phyloP scores from a whole-genome alignment of 768 basidiomycete genomes.

The Mycena crocata region DNA sequence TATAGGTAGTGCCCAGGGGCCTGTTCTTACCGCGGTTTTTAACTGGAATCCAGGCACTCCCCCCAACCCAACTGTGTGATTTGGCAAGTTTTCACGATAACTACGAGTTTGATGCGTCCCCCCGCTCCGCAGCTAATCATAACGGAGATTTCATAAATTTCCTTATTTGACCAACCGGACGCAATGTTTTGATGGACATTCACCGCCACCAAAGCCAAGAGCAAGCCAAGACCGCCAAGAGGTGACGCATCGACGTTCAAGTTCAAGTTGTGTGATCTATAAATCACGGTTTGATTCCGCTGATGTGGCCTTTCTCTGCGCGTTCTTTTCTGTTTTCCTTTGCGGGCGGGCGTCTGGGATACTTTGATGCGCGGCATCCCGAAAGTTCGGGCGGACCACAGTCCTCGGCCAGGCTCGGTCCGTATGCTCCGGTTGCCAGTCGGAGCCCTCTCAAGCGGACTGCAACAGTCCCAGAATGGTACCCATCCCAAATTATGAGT shows the following conservation, averaged over 20 bases:
- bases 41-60: neutral
- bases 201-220: conserved; percentile 24
- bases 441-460: no score
- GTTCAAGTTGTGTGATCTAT: neutral
- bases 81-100: neutral
- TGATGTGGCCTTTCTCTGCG: neutral
- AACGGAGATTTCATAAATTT: neutral
- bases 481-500: no score
- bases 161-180: conserved; percentile 1
- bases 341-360: no score
- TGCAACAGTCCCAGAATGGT: no score
- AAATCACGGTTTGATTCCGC: neutral
- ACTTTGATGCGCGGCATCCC: no score
- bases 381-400: no score
- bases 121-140: conserved; percentile 1
- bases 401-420: no score
- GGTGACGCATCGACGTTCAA: neutral
- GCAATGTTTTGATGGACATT: conserved; percentile 13
- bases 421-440: no score
- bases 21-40: no score
- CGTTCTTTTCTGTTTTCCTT: no score
- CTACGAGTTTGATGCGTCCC: neutral
- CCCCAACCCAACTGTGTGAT: neutral
- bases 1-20: no score
- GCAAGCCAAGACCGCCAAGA: conserved; percentile 18